phyloP scores from a whole-genome alignment of 192 early-diverging fungal species.

The Backusella sp. region DNA sequence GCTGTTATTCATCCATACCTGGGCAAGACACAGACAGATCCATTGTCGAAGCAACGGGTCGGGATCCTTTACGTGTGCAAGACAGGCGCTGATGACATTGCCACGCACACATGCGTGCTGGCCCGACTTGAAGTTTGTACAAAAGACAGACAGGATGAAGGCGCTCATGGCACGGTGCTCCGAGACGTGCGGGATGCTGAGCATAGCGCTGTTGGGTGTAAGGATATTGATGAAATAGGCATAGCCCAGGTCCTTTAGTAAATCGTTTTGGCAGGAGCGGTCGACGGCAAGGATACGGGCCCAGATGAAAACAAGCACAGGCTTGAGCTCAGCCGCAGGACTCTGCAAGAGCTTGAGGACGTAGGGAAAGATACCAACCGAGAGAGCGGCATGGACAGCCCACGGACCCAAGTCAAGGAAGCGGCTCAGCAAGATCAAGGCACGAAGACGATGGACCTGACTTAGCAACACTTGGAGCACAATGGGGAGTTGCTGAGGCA shows the following conservation, averaged over 20 bases:
- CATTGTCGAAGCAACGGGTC: constrained; percentile 85
- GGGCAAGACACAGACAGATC: constrained; percentile 82
- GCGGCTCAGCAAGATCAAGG: constrained; percentile 85
- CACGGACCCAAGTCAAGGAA: constrained; percentile 92
- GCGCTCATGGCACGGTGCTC: constrained; percentile 94
- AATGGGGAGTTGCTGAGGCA: constrained; percentile 92
- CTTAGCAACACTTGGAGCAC: constrained; percentile 94
- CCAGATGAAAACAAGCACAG: constrained; percentile 97
- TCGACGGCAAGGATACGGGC: constrained; percentile 95
- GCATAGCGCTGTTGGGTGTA: constrained; percentile 64
- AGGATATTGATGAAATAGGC: constrained; percentile 93
- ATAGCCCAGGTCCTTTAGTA: constrained; percentile 89
- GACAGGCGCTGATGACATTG: constrained; percentile 63
- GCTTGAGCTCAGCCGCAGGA: constrained; percentile 89
- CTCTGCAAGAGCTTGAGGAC: constrained; percentile 92
- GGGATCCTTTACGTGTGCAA: constrained; percentile 65
- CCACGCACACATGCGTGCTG: constrained; percentile 82
- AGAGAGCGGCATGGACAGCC: constrained; percentile 91
- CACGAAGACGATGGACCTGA: constrained; percentile 91
- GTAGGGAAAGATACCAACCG: constrained; percentile 97
- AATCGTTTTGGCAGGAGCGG: constrained; percentile 80
- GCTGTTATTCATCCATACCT: constrained; percentile 80
- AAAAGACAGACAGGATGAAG: constrained; percentile 93
- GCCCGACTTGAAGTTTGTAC: constrained; percentile 76
- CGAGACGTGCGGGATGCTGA: constrained; percentile 69